phyloP scores from a whole-genome alignment of 2,329 filamentous ascomycete species.

The Emmonsiellopsis sp. region DNA sequence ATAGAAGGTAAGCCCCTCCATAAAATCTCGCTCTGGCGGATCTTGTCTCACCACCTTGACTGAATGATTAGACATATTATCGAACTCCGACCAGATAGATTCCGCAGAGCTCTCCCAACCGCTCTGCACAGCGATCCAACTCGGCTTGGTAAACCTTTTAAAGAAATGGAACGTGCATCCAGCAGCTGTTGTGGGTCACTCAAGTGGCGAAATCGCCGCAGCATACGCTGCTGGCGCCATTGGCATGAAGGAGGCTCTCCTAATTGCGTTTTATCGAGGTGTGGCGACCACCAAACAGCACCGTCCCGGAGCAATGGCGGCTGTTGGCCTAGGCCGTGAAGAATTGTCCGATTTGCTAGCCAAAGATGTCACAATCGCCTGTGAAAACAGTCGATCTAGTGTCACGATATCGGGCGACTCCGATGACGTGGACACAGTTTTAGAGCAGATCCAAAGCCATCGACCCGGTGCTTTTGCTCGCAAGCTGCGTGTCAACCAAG shows the following conservation, averaged over 20 bases:
- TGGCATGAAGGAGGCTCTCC: slow-evolving; percentile 23
- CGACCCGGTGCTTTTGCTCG: slow-evolving; percentile 3
- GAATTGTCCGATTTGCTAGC: neutral
- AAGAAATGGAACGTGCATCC: slow-evolving; percentile 4
- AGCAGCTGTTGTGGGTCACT: slow-evolving; percentile 9
- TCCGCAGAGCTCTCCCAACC: slow-evolving; percentile 8
- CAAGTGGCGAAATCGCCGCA: slow-evolving; percentile 12
- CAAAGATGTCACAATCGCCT: slow-evolving; percentile 6
- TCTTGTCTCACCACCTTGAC: too few relatives aligned
- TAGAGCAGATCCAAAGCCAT: neutral
- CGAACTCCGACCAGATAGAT: neutral
- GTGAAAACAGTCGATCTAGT: slow-evolving; percentile 9
- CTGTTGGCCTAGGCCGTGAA: slow-evolving; percentile 4
- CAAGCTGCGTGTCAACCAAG: slow-evolving; percentile 5
- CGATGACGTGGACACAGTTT: neutral
- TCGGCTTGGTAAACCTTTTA: slow-evolving; percentile 7
- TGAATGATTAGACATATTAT: neutral
- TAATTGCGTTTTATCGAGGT: slow-evolving; percentile 38
- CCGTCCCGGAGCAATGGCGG: slow-evolving; percentile 8
- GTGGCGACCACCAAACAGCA: slow-evolving; percentile 12
- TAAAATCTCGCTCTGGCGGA: neutral
- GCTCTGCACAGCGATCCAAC: slow-evolving; percentile 9
- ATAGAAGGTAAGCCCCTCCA: neutral
- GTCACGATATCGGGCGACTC: slow-evolving; percentile 10
- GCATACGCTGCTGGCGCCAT: slow-evolving; percentile 17